Evolutionary conservation across 345 rosid species (phyloP).

Genomic region (Carallia brachiata): DNA sequence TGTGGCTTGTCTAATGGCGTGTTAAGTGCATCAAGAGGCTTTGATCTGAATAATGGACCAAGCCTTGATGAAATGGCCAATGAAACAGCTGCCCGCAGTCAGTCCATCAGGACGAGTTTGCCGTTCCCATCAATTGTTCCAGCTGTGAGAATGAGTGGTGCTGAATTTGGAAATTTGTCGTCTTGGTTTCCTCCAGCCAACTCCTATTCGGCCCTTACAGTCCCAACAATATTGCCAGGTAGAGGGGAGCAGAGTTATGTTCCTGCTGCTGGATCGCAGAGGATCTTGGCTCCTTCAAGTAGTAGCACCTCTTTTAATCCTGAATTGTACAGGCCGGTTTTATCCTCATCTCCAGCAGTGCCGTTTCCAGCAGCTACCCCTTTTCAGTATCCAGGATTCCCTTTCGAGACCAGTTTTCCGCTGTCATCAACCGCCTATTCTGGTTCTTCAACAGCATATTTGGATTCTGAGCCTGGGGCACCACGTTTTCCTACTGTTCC

Average conservation of each 20-base stretch:
- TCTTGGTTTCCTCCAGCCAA: conserved; percentile 66
- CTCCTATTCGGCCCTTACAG: conserved; percentile 50
- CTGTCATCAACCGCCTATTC: conserved; percentile 60
- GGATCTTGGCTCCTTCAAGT: conserved; percentile 55
- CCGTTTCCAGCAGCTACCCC: conserved; percentile 57
- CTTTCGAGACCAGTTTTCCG: conserved; percentile 61
- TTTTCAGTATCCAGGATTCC: conserved; percentile 66
- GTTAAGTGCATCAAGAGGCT: conserved; percentile 49
- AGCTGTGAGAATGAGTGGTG: conserved; percentile 45
- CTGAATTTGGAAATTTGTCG: conserved; percentile 54
- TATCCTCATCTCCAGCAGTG: conserved; percentile 74
- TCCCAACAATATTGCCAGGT: conserved; percentile 59
- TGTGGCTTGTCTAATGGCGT: conserved; percentile 37
- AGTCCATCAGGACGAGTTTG: conserved; percentile 39
- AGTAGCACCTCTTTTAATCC: conserved; percentile 55
- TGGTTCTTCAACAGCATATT: conserved; percentile 60
- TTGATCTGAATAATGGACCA: conserved; percentile 91
- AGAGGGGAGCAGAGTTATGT: conserved; percentile 69
- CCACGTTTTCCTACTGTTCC: conserved; percentile 60
- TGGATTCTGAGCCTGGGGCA: conserved; percentile 67
- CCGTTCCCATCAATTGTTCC: conserved; percentile 53
- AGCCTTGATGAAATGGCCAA: conserved; percentile 46
- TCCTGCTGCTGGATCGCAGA: conserved; percentile 55
- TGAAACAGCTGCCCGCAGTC: conserved; percentile 49
- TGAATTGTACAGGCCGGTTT: conserved; percentile 65